Evolutionary conservation across 2,329 filamentous ascomycete species (phyloP), one percentile per base, ranked within the genome.

Genomic region (Phaeomoniella chlamydospora): DNA sequence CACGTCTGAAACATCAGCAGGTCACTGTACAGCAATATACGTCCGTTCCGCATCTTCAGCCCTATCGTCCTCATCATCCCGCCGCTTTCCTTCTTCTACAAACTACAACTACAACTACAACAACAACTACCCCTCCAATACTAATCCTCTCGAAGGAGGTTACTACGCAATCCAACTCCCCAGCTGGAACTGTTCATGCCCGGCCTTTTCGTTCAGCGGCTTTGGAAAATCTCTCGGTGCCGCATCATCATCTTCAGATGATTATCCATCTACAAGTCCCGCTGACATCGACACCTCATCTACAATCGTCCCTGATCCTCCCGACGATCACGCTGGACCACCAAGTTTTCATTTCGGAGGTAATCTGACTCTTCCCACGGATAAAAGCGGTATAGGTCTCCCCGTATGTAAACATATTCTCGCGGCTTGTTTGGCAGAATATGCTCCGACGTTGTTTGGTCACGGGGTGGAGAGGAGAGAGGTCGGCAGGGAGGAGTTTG

Each of bases 141-240:
- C 43, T 34, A 41, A 48, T 47, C 15, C 45, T 43, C 29, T 43
- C 48, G 19, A 34, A 14, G 33, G 35, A 38, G 54, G 54, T 26
- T 49, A 51, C 35, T 92, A 94, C 57, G 65, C 82, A 46, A 81
- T 96, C 12, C 72, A 77, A 6, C 67, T 87, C 2, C 47, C 55
- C 1, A 74, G 79, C 1, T 96, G 90, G 90, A 86, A 80, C 55
- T 98, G 90, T 57, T 83, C 75, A 1, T 98, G 90, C 61, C 80
- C 86, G 3, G 77, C 76, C 1, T 96, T 96, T 55, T 70, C 79
- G 0, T 77, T 92, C 42, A 66, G 77, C 14, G 72, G 78, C 2
- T 87, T 86, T 46, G 22, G 15, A 14, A 32, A 36, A 34, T 31
- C 26, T 15, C 5, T n/a, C 11, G n/a, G n/a, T 15, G 17, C 17